Conservation (phyloP, 306 rosid species). For the Crataegus laevigata region DNA sequence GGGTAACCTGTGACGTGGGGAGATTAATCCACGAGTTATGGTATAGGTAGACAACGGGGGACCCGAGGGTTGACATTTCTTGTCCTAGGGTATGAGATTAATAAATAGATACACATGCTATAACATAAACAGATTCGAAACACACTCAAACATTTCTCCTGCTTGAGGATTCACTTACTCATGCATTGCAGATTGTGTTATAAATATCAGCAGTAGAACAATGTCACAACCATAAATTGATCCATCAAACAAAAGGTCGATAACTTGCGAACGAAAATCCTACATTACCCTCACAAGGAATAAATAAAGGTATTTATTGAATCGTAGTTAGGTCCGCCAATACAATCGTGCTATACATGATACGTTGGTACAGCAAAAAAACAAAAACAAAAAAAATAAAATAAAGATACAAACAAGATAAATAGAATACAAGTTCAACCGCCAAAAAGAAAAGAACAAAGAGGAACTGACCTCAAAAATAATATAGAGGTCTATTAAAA, state of each 20-base stretch:
- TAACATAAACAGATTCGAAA: too few species aligned
- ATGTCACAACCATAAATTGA: background rate
- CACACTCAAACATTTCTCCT: too few species aligned
- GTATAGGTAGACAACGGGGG: too few species aligned
- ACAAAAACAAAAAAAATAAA: background rate
- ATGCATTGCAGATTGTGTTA: too few species aligned
- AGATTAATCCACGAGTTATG: too few species aligned
- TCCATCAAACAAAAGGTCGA: background rate
- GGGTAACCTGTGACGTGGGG: too few species aligned
- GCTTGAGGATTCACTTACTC: too few species aligned
- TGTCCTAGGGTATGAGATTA: too few species aligned
- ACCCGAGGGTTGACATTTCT: too few species aligned
- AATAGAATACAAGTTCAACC: conserved; percentile 11
- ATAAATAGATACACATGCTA: too few species aligned
- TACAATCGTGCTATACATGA: conserved; percentile 22
- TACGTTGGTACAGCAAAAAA: conserved; percentile 11
- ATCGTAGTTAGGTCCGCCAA: conserved; percentile 6
- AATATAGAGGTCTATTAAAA: conserved; percentile 25
- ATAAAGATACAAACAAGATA: conserved; percentile 31
- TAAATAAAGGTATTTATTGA: conserved; percentile 2
- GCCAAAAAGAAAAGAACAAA: background rate
- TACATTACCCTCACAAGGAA: background rate
- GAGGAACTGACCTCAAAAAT: conserved; percentile 19
- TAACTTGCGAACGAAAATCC: background rate
- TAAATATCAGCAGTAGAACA: background rate